Evolutionary conservation across 345 rosid genomes (phyloP), one percentile per base, ranked within the genome.

Genomic region (Brassica incana): DNA sequence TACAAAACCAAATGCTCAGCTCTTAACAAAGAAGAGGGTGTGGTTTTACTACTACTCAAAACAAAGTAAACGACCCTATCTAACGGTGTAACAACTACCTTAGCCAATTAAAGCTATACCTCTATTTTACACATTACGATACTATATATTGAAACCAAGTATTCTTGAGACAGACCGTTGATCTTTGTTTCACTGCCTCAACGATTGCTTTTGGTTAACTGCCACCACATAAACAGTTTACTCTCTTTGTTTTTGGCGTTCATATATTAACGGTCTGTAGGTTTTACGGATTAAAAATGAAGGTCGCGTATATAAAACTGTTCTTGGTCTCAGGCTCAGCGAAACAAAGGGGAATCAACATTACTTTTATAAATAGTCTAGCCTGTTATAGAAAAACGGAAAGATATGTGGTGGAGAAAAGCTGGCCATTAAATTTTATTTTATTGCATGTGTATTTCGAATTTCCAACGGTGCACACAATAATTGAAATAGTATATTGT

Each of bases 391-490:
- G 18, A n/a, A 45, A 69, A 32, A 77, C 75, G 33, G 36, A 23
- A 54, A 16, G 25, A 69, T 60, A 48, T 77, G 64, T 32, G 54
- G 23, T 77, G 80, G 71, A 48, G 54, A 18, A 77, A 77, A 78
- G 72, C 66, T 78, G 76, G 66, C 81, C 12, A 40, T 38, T 3
- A 3, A 29, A 50, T 50, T 50, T 50, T 50, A 20, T 56, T 58
- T 58, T 11, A 71, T 72, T 58, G 77, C 77, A 78, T 78, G 68
- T 66, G 77, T 56, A 54, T 27, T 56, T 56, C n/a, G 36, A 72
- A 65, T 32, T 36, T 70, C 77, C 67, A 65, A 72, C 81, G 77
- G 81, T 72, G 81, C 48, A 1, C 67, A 38, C 16, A 71, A 64
- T 65, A 5, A 65, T 77, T 69, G 71, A 25, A 29, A 12, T 12